These are phyloP conservation scores for Fusarium tuaranense DNA, from an alignment of 2,329 filamentous ascomycete genomes.

Conservation along the genomic window DNA sequence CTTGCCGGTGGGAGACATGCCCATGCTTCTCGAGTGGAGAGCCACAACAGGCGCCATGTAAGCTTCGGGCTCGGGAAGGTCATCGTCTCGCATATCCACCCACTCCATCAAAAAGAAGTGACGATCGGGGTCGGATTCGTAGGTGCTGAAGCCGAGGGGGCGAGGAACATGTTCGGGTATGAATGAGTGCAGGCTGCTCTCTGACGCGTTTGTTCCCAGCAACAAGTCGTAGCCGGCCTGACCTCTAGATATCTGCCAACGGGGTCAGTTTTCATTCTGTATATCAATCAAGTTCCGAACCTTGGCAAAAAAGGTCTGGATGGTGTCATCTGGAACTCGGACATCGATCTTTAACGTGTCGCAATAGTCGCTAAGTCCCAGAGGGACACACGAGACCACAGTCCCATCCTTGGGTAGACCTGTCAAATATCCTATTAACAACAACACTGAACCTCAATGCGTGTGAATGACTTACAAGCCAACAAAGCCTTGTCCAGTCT, in stretches of 20 bases:
- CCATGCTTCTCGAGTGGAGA: not conserved
- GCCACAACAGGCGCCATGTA: not conserved
- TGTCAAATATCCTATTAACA: not conserved
- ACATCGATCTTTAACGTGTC: not conserved
- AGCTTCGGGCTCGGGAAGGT: not conserved
- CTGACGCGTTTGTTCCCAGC: not conserved
- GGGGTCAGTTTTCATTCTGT: not conserved
- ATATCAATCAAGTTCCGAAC: not conserved
- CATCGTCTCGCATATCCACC: not conserved
- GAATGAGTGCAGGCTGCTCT: not conserved
- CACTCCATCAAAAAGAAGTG: not conserved
- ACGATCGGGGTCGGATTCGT: not conserved
- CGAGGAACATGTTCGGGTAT: not conserved
- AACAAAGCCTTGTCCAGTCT: not conserved
- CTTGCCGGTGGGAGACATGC: not conserved
- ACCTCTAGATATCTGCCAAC: not conserved
- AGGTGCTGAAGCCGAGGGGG: not conserved
- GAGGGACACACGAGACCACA: not conserved
- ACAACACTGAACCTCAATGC: fast-evolving
- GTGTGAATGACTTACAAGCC: not conserved
- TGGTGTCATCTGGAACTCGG: not conserved
- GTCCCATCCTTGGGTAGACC: not conserved
- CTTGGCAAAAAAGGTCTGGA: not conserved
- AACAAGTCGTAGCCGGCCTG: not conserved
- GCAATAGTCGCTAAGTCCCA: not conserved